phyloP scores from a whole-genome alignment of 495 filamentous ascomycete genomes.

The Podospora sp. region DNA sequence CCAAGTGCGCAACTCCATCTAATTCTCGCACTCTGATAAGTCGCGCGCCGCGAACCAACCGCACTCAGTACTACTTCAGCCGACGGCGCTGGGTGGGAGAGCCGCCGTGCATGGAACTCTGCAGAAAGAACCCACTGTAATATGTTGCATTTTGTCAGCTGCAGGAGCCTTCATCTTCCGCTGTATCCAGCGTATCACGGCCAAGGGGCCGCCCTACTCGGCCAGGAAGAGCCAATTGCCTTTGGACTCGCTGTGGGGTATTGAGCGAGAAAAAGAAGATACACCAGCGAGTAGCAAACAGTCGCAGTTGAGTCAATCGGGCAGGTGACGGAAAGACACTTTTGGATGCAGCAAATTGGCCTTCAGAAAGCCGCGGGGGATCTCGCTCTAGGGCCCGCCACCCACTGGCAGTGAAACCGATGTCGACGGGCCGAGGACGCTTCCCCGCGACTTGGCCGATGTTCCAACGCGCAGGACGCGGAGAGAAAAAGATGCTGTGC shows the following conservation, averaged over 20 bases:
- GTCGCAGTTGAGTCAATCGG: background rate
- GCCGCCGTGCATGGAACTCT: background rate
- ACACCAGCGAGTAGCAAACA: background rate
- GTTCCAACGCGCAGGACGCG: background rate
- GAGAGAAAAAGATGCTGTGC: background rate
- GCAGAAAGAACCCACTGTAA: constrained; percentile 1
- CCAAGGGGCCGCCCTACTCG: background rate
- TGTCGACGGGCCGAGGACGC: background rate
- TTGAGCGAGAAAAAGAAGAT: background rate
- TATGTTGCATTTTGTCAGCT: background rate
- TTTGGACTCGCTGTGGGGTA: background rate
- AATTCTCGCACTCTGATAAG: background rate
- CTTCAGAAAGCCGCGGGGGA: background rate
- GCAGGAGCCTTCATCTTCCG: background rate
- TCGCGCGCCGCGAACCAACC: background rate
- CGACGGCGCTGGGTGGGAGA: background rate
- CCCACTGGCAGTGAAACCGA: background rate
- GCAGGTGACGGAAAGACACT: background rate
- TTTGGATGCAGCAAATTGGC: background rate
- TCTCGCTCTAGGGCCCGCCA: background rate
- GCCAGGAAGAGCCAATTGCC: background rate
- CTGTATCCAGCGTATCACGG: background rate
- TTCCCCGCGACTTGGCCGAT: background rate
- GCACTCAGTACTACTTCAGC: background rate
- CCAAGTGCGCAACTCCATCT: background rate